A percentile compares a stretch with the other conserved stretches of the same genome.
Evolutionary conservation across 768 basidiomycete species (phyloP).

Genomic region (Kwoniella dejecticola): DNA sequence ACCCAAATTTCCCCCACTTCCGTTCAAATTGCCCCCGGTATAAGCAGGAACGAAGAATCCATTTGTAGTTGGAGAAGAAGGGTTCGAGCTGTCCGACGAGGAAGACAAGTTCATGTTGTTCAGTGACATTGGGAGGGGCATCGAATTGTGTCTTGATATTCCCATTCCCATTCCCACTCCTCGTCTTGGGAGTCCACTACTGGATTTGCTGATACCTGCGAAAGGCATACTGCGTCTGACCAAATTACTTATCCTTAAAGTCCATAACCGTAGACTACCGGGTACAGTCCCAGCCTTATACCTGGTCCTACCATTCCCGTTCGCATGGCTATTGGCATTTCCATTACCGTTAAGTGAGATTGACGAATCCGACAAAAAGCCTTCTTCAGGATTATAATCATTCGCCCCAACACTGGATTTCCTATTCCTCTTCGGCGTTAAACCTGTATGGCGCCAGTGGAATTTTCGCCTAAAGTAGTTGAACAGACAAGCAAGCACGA

Average conservation of each 20-base stretch:
- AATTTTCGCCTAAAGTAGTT: conserved; percentile 28
- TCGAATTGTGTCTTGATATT: conserved; percentile 18
- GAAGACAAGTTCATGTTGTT: neutral
- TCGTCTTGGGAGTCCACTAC: too few species aligned
- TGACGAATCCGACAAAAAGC: conserved; percentile 11
- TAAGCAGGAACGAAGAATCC: conserved; percentile 12
- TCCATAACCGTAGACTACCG: conserved; percentile 11
- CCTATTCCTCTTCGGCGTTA: conserved; percentile 16
- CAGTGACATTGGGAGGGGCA: conserved; percentile 6
- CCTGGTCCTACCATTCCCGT: neutral
- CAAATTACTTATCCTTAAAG: conserved; percentile 12
- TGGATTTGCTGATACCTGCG: neutral
- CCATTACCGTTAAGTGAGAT: neutral
- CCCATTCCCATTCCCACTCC: conserved; percentile 8
- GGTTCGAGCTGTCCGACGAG: conserved; percentile 7
- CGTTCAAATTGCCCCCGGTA: too few species aligned
- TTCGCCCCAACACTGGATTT: conserved; percentile 30
- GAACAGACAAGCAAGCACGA: conserved; percentile 33
- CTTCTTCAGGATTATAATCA: conserved; percentile 15
- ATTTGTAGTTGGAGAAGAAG: conserved; percentile 9
- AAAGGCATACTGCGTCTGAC: conserved; percentile 6
- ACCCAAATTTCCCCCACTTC: too few species aligned
- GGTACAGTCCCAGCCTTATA: conserved; percentile 5
- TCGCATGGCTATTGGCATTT: neutral
- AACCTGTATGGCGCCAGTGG: too few species aligned